Base-by-base conservation (phyloP, 805 yeast genomes). In the Candida rishiriensis region DNA sequence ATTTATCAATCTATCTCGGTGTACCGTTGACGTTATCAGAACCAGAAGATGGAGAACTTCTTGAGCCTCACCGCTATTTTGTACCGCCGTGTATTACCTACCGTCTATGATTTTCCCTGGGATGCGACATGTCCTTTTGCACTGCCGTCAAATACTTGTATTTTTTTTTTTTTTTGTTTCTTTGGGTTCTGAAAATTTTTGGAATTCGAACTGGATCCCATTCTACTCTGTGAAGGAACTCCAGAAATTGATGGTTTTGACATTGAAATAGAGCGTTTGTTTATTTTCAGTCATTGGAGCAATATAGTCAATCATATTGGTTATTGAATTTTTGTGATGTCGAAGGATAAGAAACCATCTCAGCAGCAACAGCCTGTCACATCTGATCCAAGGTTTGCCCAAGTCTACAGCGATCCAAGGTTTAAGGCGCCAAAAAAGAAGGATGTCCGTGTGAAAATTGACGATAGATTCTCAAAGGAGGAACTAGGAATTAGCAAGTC, bases 381-480 rank as follows among this genome's bases (percentile, higher is more conserved):
- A 2, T 56, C 64, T 3, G 98, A 93, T 67, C 75, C 83, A 18
- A 78, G 98, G 61, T 91, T 91, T 64, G 67, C 85, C 9, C 71
- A 81, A 9, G 84, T 91, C 7, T 88, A 84, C 55, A 78, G 75
- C 51, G 99, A 93, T 64, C 98, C 98, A 3, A 74, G 96, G 50
- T 93, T 91, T 69, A 83, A 78, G 48, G 67, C 79, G 21, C 90
- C 96, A 2, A 83, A 74, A 56, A 75, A 73, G 61, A 81, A 79
- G 54, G 80, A 83, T 44, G 67, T 81, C 48, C 85, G 84, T 60
- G 85, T 88, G 33, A 80, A 85, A 53, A 73, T 93, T 18, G 99
- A 93, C 65, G 84, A 80, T 45, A 79, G 99, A 64, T 93, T 93
- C 66, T 66, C 71, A 41, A 84, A 82, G 54, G 79, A 79, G 38